These are phyloP conservation scores for Blyttiomyces sp. DNA, from an alignment of 371 early-diverging fungal species.

Conservation along the genomic window DNA sequence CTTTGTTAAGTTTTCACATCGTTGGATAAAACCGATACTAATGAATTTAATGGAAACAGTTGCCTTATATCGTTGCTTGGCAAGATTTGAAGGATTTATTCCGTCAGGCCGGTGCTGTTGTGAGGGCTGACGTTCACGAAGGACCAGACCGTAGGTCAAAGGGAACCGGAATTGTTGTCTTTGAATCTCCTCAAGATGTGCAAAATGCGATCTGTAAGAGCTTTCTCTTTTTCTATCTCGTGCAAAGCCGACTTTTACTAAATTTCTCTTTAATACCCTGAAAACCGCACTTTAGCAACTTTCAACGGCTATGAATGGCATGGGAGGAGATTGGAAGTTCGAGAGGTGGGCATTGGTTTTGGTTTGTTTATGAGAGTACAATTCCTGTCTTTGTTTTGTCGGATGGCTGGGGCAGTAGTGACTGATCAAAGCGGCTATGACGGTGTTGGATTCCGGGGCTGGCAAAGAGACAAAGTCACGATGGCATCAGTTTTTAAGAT, in stretches of 20 bases:
- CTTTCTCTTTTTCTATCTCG: background rate
- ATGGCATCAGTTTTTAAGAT: no score
- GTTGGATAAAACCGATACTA: no score
- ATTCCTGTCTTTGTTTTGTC: conserved; percentile 1
- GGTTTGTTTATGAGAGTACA: conserved; percentile 2
- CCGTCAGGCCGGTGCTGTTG: conserved; percentile 56
- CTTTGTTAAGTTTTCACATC: conserved; percentile 54
- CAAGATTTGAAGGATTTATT: conserved; percentile 76
- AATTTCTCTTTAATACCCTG: background rate
- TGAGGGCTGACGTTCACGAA: conserved; percentile 65
- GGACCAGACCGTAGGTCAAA: conserved; percentile 61
- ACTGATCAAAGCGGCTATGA: conserved; percentile 1
- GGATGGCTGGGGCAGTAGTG: background rate
- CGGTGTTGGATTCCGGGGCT: background rate
- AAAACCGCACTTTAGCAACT: conserved; percentile 25
- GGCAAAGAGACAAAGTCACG: no score
- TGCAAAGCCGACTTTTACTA: conserved; percentile 1
- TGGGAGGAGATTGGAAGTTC: conserved; percentile 72
- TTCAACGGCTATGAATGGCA: conserved; percentile 77
- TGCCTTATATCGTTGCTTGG: conserved; percentile 71
- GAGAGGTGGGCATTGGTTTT: conserved; percentile 55
- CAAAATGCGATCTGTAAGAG: conserved; percentile 65
- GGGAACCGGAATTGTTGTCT: conserved; percentile 69
- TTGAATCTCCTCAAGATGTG: conserved; percentile 62
- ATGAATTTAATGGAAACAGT: conserved; percentile 35